Percentiles rank a stretch among this genome's conserved stretches.
phyloP scores from a whole-genome alignment of 208 protist species.

The Leishmania major region DNA sequence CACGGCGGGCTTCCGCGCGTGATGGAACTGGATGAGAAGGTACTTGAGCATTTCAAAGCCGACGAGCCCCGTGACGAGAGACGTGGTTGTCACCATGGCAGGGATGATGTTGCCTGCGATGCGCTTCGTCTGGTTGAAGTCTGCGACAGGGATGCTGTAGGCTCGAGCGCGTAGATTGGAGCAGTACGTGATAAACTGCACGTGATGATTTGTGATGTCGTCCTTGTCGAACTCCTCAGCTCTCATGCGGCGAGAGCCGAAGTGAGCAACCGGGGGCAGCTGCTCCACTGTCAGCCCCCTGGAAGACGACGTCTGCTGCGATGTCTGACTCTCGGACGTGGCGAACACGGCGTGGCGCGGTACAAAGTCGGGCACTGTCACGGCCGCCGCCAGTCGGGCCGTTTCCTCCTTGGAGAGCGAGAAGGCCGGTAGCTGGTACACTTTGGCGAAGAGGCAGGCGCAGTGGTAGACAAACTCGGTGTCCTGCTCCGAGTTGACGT shows the following conservation, averaged over 20 bases:
- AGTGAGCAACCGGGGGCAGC: constrained; percentile 46
- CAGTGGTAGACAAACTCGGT: constrained; percentile 86
- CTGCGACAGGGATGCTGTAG: constrained; percentile 91
- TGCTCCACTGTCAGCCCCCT: constrained; percentile 48
- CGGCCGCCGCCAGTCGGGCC: constrained; percentile 38
- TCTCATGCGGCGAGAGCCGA: constrained; percentile 50
- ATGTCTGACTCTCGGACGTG: constrained; percentile 78
- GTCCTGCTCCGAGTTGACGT: constrained; percentile 45
- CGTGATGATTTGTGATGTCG: constrained; percentile 92
- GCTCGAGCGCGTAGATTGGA: constrained; percentile 94
- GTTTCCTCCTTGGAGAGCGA: constrained; percentile 47
- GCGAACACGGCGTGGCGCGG: constrained; percentile 71
- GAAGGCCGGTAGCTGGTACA: constrained; percentile 63
- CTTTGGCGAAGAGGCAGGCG: constrained; percentile 63
- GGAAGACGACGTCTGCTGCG: constrained; percentile 28
- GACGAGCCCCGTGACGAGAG: constrained; percentile 98
- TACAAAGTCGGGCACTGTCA: constrained; percentile 63
- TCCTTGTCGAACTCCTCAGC: constrained; percentile 95
- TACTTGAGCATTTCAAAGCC: constrained; percentile 98
- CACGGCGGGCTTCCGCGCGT: constrained; percentile 11
- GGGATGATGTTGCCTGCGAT: constrained; percentile 99
- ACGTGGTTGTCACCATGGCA: constrained; percentile 99
- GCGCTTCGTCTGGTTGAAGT: constrained; percentile 79
- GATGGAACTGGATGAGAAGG: constrained; percentile 59
- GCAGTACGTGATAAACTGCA: constrained; percentile 93